A percentile compares a stretch with the other conserved stretches of the same genome.
Evolutionary conservation across 805 yeast genomes (phyloP).

Genomic region (Saturnispora ahearnii): DNA sequence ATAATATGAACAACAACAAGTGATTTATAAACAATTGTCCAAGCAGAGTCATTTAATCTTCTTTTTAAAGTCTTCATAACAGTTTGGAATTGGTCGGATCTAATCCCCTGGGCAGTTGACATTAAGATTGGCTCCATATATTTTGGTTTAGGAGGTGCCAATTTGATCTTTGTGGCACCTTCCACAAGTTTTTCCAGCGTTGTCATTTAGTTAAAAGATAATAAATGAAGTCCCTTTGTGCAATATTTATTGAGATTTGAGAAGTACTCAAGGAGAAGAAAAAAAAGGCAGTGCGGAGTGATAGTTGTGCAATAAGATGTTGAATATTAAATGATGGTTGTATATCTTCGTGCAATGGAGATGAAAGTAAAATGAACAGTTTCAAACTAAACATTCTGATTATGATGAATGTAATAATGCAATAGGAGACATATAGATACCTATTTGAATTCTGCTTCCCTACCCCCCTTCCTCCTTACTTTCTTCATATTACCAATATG

Average conservation of each 20-base stretch:
- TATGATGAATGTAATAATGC: not conserved
- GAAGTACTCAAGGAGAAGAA: not conserved
- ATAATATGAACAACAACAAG: slow-evolving; percentile 79
- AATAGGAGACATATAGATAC: no score
- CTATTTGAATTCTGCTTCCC: no score
- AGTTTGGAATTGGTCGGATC: slow-evolving; percentile 47
- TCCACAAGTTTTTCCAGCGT: slow-evolving; percentile 70
- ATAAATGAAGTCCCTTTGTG: not conserved
- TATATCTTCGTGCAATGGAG: no score
- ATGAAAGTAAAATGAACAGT: no score
- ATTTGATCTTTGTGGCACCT: slow-evolving; percentile 65
- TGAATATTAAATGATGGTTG: not conserved
- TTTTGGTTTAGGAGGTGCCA: slow-evolving; percentile 97
- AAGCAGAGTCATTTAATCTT: slow-evolving; percentile 70
- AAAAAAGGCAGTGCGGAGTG: not conserved
- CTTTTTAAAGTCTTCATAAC: slow-evolving; percentile 56
- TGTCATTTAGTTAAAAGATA: slow-evolving; percentile 34
- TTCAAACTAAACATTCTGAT: not conserved
- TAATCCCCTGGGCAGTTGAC: slow-evolving; percentile 47
- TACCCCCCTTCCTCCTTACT: no score
- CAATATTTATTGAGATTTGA: not conserved
- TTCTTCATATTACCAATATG: not conserved
- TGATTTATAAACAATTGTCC: slow-evolving; percentile 87
- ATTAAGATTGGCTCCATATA: slow-evolving; percentile 87
- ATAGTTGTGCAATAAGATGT: not conserved